These are phyloP conservation scores for Paraphaeosphaeria minitans DNA, from an alignment of 2,329 filamentous ascomycete genomes.

Conservation along the genomic window DNA sequence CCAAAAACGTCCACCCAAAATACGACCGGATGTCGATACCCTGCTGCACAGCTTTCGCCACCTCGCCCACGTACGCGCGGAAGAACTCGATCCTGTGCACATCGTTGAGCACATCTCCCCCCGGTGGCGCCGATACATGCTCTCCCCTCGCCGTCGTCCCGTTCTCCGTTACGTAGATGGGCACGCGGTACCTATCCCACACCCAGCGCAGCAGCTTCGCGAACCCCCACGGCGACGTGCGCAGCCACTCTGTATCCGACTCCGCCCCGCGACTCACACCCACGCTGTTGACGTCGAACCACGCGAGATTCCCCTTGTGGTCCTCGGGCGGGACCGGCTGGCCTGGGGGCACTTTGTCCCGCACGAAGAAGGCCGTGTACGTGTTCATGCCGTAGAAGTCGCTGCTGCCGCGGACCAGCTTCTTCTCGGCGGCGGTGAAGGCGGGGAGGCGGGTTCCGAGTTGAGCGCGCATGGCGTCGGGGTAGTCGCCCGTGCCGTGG, in stretches of 20 bases:
- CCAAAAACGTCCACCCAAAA: constrained; percentile 51
- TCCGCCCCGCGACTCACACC: constrained; percentile 42
- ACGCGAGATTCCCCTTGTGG: constrained; percentile 1
- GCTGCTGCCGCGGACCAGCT: constrained; percentile 81
- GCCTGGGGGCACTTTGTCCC: neutral
- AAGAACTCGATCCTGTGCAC: constrained; percentile 49
- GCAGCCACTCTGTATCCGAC: constrained; percentile 50
- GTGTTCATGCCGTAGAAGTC: constrained; percentile 97
- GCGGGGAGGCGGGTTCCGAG: constrained; percentile 76
- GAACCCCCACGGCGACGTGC: constrained; percentile 44
- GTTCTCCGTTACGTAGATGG: constrained; percentile 53
- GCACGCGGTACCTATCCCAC: constrained; percentile 48
- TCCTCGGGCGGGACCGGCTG: neutral
- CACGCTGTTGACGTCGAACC: constrained; percentile 33
- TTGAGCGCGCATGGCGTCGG: constrained; percentile 80
- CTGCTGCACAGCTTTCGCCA: constrained; percentile 45
- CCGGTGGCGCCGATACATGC: constrained; percentile 30
- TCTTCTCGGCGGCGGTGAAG: constrained; percentile 73
- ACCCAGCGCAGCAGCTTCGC: constrained; percentile 49
- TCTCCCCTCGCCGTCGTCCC: constrained; percentile 45
- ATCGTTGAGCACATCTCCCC: constrained; percentile 38
- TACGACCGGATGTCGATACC: constrained; percentile 49
- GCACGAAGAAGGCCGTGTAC: constrained; percentile 54
- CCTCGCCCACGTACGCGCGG: constrained; percentile 46
- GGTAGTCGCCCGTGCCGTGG: constrained; percentile 69